phyloP scores from a whole-genome alignment of 148 eudicot genomes.

The Diospyros kaki region DNA sequence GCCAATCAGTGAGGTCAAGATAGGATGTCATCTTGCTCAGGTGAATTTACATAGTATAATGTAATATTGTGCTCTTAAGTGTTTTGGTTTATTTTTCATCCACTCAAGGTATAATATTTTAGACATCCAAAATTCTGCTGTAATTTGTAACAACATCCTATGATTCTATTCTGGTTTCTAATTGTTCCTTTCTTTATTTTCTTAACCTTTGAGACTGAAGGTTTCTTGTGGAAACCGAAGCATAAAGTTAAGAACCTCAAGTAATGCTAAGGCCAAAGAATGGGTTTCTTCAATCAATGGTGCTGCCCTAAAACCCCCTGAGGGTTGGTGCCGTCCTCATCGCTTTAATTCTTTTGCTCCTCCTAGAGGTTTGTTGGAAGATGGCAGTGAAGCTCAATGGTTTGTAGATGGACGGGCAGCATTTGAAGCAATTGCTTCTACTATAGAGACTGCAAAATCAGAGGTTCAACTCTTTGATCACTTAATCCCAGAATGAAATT shows the following conservation, averaged over 20 bases:
- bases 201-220: slow-evolving; percentile 27
- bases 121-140: not conserved
- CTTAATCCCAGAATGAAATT: slow-evolving; percentile 1
- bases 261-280: slow-evolving; percentile 66
- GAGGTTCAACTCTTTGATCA: slow-evolving; percentile 49
- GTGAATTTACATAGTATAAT: too few relatives aligned
- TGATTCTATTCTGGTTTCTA: not conserved
- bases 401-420: slow-evolving; percentile 86
- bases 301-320: slow-evolving; percentile 87
- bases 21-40: too few relatives aligned
- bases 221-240: slow-evolving; percentile 87
- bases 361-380: slow-evolving; percentile 85
- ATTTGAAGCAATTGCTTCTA: slow-evolving; percentile 82
- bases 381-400: slow-evolving; percentile 96
- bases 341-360: slow-evolving; percentile 97
- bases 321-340: slow-evolving; percentile 97
- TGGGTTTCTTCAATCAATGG: slow-evolving; percentile 95
- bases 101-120: not conserved
- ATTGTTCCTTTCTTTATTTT: not conserved
- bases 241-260: slow-evolving; percentile 72
- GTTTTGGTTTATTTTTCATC: not conserved
- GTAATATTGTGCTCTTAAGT: not conserved
- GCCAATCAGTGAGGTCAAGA: too few relatives aligned
- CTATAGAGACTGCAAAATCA: slow-evolving; percentile 90
- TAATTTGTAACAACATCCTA: not conserved